phyloP scores from a whole-genome alignment of 208 protist species.

The Wallacemonas collosoma region DNA sequence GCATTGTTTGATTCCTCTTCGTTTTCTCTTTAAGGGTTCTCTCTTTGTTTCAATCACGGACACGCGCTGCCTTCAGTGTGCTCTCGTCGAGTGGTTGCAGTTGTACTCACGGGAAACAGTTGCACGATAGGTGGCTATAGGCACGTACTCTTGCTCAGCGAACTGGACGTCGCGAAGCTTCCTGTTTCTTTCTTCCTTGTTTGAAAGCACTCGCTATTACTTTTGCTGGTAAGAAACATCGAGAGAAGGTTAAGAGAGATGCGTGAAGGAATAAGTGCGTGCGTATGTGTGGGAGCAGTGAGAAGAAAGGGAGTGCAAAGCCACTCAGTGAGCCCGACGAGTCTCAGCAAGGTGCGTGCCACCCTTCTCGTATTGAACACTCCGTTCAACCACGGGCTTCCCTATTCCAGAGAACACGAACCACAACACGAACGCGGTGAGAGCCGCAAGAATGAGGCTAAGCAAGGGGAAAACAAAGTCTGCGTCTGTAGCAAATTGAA shows the following conservation, averaged over 20 bases:
- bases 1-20: background rate
- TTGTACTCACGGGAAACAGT: too few species aligned
- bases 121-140: background rate
- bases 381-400: background rate
- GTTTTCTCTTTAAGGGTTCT: background rate
- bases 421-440: conserved; percentile 17
- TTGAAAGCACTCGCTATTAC: too few species aligned
- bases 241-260: background rate
- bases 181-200: background rate
- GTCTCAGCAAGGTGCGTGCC: background rate
- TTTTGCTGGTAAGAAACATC: background rate
- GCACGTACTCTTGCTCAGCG: background rate
- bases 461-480: conserved; percentile 31
- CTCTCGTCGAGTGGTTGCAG: background rate
- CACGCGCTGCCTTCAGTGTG: background rate
- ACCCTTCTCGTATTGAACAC: background rate
- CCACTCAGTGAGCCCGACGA: background rate
- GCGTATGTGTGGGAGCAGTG: too few species aligned
- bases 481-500: conserved; percentile 34
- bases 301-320: too few species aligned
- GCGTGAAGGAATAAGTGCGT: too few species aligned
- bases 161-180: background rate
- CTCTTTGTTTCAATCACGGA: background rate
- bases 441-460: conserved; percentile 24
- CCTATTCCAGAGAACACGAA: background rate